Base-by-base conservation (phyloP, 116 monocot genomes). In the Iris pallida region DNA sequence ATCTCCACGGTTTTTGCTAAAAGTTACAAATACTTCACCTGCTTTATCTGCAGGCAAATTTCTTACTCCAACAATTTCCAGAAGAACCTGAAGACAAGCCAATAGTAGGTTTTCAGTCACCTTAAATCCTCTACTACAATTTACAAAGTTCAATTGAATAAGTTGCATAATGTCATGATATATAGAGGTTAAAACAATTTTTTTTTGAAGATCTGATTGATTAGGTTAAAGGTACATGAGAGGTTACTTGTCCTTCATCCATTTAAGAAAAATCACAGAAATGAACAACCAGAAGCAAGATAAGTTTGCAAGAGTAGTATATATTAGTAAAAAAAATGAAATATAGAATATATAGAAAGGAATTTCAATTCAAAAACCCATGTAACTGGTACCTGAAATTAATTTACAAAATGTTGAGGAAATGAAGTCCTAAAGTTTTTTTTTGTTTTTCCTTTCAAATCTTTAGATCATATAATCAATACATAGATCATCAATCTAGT, bases 1-100 rank as follows among this genome's bases (percentile, higher is more conserved):
- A 69, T 95, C 95, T 66, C 82, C 78, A 51, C 76, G 57, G 63
- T 84, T 86, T 75, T 91, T 95, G 69, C 73, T 72, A 61, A 88
- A 75, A 47, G 81, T 63, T 15, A 95, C 84, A 76, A 75, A 86
- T 47, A 89, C 69, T 49, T 62, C 72, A 5, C 69, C 82, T 20
- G 76, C 70, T 59, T 80, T 61, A 81, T 49, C 44, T 42, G 58
- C 54, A 17, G 83, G 79, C 20, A 80, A 68, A 73, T 89, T 75
- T 79, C 20, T 87, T 71, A 90, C 64, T 11, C 70, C 80, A 17
- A 85, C 71, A 81, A 90, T 78, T 70, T 94, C 83, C 64, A 94
- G 64, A 47, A 88, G 80, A 40, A 90, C 85, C 94, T 94, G 83
- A 9, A 75, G 30, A 30, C 30, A 30, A 30, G 30, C 30, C 30